Evolutionary conservation across 2,329 filamentous ascomycete species (phyloP).

Genomic region (Pseudocercospora musae): DNA sequence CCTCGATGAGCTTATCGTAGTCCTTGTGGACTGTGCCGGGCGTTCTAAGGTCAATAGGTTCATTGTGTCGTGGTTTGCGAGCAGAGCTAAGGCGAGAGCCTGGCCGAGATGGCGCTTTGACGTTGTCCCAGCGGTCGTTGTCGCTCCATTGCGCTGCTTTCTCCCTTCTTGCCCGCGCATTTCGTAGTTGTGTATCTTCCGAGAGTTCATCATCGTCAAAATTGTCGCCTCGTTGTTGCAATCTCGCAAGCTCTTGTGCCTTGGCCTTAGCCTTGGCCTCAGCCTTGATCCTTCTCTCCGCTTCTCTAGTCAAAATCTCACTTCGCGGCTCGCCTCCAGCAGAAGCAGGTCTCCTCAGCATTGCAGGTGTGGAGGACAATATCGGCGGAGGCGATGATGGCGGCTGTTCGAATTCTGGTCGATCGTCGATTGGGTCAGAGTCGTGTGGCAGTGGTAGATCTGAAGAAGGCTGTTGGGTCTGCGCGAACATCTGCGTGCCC

Average conservation of each 20-base stretch:
- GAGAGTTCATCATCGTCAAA: constrained; percentile 19
- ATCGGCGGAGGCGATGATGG: background rate
- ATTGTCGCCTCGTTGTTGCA: constrained; percentile 9
- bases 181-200: constrained; percentile 13
- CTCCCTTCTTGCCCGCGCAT: constrained; percentile 15
- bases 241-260: constrained; percentile 6
- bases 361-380: constrained; percentile 36
- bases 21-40: constrained; percentile 4
- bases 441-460: constrained; percentile 36
- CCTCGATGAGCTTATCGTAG: constrained; percentile 12
- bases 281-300: constrained; percentile 36
- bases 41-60: background rate
- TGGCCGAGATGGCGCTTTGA: constrained; percentile 10
- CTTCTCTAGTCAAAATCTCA: constrained; percentile 44
- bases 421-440: constrained; percentile 45
- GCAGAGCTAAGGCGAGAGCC: constrained; percentile 6
- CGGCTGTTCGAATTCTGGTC: constrained; percentile 31
- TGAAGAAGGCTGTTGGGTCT: constrained; percentile 46
- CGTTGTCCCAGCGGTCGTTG: constrained; percentile 1
- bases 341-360: constrained; percentile 29
- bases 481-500: constrained; percentile 46
- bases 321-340: constrained; percentile 38
- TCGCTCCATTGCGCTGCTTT: background rate
- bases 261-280: background rate
- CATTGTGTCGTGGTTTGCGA: background rate